phyloP scores from a whole-genome alignment of 2,329 filamentous ascomycete genomes.

The Alternaria viburni region DNA sequence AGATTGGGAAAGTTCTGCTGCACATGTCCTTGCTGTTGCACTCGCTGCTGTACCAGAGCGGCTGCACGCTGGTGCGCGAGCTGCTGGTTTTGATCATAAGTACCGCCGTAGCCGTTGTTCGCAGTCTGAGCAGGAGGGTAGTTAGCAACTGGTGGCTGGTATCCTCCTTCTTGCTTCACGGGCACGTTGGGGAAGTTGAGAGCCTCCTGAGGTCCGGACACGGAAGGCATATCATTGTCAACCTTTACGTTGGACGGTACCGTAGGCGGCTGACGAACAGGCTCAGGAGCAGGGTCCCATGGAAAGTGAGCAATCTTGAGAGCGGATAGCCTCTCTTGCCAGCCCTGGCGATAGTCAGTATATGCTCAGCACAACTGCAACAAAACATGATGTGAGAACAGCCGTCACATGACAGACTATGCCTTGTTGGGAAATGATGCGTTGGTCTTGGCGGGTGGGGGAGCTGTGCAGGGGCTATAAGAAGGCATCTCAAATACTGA shows the following conservation, averaged over 20 bases:
- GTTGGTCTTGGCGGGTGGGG: slow-evolving; percentile 44
- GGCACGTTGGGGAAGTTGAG: slow-evolving; percentile 46
- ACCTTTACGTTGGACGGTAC: slow-evolving; percentile 51
- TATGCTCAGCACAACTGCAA: slow-evolving; percentile 6
- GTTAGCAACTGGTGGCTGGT: slow-evolving; percentile 33
- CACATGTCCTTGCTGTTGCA: slow-evolving; percentile 36
- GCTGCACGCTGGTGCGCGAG: slow-evolving; percentile 62
- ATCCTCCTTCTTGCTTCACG: slow-evolving; percentile 60
- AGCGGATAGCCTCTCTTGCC: slow-evolving; percentile 88
- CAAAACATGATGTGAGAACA: slow-evolving; percentile 6
- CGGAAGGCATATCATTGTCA: slow-evolving; percentile 41
- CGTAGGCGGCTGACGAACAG: slow-evolving; percentile 57
- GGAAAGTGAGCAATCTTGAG: slow-evolving; percentile 88
- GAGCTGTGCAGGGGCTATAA: slow-evolving; percentile 54
- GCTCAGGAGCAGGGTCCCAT: slow-evolving; percentile 78
- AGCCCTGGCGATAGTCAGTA: slow-evolving; percentile 66
- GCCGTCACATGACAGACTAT: slow-evolving; percentile 46
- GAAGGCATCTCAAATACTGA: slow-evolving; percentile 54
- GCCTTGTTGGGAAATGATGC: slow-evolving; percentile 41
- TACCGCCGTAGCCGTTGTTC: slow-evolving; percentile 40
- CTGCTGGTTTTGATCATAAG: slow-evolving; percentile 50
- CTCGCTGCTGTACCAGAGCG: slow-evolving; percentile 52
- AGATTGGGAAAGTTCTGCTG: slow-evolving; percentile 30
- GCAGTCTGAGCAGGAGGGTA: slow-evolving; percentile 38
- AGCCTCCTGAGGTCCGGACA: slow-evolving; percentile 35